A percentile compares a stretch with the other conserved stretches of the same genome.
phyloP scores from a whole-genome alignment of 2,329 filamentous ascomycete genomes.

The Rhexocercosporidium sp. region DNA sequence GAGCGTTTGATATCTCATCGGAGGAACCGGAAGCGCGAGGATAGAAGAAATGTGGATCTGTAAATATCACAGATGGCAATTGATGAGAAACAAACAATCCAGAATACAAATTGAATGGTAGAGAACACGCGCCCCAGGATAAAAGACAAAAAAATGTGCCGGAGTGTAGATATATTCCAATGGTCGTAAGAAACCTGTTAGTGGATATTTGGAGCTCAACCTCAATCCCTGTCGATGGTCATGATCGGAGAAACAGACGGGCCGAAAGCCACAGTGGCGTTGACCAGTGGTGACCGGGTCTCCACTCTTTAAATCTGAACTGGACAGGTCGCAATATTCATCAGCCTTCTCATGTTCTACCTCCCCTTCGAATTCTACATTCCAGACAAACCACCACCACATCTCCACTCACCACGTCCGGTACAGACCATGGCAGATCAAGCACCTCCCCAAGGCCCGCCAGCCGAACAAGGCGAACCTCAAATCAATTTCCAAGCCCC shows the following conservation, averaged over 20 bases:
- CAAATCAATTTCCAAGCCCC: slow-evolving; percentile 31
- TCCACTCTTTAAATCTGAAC: slow-evolving; percentile 7
- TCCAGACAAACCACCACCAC: background rate
- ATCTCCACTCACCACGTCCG: background rate
- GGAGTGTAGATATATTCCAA: background rate
- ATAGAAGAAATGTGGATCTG: background rate
- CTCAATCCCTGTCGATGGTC: background rate
- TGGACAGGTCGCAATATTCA: slow-evolving; percentile 17
- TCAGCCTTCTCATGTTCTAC: slow-evolving; percentile 8
- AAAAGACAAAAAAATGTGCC: background rate
- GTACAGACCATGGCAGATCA: slow-evolving; percentile 13
- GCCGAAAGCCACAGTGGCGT: background rate
- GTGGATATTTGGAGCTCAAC: slow-evolving; percentile 7
- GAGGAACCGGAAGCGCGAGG: slow-evolving; percentile 23
- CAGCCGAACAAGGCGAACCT: slow-evolving; percentile 27
- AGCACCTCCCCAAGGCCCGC: slow-evolving; percentile 27
- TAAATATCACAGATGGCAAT: background rate
- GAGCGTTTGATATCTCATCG: slow-evolving; percentile 19
- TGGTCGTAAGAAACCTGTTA: background rate
- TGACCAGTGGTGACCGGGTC: background rate
- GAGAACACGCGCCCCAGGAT: background rate
- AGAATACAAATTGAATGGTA: background rate
- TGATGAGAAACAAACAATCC: background rate
- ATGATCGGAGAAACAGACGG: background rate
- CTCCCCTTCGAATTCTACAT: background rate